Percentiles rank a stretch among this genome's conserved stretches.
These are phyloP conservation scores for Paramecium pentaurelia DNA, from an alignment of 73 alveolate species.

Conservation along the genomic window DNA sequence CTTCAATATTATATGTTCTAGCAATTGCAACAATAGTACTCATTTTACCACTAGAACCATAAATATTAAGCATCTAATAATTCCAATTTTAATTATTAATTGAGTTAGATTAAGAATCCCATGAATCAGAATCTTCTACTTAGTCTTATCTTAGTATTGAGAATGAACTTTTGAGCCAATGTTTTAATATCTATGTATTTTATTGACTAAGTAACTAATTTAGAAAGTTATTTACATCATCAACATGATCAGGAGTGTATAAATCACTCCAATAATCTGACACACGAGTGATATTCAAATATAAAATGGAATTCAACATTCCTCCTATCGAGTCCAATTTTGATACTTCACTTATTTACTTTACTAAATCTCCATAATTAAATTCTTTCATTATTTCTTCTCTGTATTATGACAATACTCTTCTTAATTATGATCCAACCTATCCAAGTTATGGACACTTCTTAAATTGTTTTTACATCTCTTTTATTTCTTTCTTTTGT, in stretches of 20 bases:
- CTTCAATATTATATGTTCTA: neutral
- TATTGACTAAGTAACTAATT: neutral
- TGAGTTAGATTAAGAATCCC: neutral
- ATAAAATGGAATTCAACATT: neutral
- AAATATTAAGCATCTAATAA: neutral
- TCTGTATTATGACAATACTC: neutral
- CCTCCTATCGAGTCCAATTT: neutral
- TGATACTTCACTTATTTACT: neutral
- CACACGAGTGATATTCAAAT: neutral
- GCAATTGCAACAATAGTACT: neutral
- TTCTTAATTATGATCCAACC: neutral
- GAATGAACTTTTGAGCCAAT: neutral
- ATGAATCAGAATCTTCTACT: neutral
- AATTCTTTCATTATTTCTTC: neutral
- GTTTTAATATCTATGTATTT: neutral
- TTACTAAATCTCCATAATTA: neutral
- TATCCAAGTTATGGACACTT: neutral
- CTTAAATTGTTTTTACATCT: neutral
- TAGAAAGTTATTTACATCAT: neutral
- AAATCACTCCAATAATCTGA: neutral
- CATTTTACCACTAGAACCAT: conserved; percentile 31
- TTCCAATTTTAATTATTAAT: neutral
- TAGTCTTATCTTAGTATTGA: neutral
- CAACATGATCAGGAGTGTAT: neutral
- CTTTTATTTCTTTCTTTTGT: neutral